phyloP scores from a whole-genome alignment of 164 flowering plant species.

The Chimonanthus salicifolius region DNA sequence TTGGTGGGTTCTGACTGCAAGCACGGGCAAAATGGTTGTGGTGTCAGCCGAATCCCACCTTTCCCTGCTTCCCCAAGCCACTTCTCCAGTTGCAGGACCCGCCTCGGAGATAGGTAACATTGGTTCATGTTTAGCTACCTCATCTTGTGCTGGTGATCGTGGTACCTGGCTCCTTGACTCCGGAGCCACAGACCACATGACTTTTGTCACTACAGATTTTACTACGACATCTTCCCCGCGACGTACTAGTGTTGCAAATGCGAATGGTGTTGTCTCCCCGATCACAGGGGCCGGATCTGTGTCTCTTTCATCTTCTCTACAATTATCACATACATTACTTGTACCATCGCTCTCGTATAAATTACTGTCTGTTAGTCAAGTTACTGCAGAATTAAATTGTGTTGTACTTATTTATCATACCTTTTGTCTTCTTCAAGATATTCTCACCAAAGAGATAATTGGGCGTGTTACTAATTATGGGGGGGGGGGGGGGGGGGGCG shows the following conservation, averaged over 20 bases:
- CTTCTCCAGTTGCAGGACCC: neutral
- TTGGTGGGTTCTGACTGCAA: too few species aligned
- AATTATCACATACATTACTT: neutral
- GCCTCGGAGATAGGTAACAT: neutral
- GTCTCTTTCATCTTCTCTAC: neutral
- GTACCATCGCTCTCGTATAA: neutral
- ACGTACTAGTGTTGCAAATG: neutral
- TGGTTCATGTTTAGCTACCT: too few species aligned
- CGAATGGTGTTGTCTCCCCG: neutral
- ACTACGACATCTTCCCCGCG: neutral
- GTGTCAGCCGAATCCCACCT: neutral
- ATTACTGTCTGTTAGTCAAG: conserved; percentile 1
- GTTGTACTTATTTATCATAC: neutral
- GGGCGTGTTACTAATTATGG: conserved; percentile 7
- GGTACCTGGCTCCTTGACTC: too few species aligned
- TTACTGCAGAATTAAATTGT: neutral
- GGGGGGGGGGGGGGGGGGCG: too few species aligned
- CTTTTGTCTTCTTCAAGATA: neutral
- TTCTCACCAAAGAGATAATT: neutral
- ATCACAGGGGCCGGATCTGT: neutral
- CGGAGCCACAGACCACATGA: too few species aligned
- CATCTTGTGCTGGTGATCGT: neutral
- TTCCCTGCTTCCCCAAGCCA: neutral
- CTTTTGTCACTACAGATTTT: neutral
- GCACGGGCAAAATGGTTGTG: neutral